Conservation (phyloP, 1,284 basidiomycete genomes). For the Ustilago esculenta region DNA sequence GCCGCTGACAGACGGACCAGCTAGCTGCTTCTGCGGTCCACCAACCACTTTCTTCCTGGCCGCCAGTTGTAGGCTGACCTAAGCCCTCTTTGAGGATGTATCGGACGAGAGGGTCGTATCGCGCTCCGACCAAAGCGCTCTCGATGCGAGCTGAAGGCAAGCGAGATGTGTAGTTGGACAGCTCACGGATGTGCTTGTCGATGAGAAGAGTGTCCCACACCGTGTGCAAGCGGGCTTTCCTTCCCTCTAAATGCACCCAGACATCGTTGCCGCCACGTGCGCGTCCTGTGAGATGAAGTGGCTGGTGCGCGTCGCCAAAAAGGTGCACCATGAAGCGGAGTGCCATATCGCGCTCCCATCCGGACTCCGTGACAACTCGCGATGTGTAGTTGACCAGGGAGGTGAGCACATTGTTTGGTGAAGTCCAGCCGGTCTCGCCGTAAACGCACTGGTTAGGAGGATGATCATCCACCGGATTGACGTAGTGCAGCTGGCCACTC, state of each 20-base stretch:
- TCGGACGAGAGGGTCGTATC: slow-evolving; percentile 88
- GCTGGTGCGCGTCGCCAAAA: slow-evolving; percentile 89
- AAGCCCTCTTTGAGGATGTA: slow-evolving; percentile 84
- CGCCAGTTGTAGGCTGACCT: slow-evolving; percentile 36
- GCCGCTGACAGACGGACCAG: slow-evolving; percentile 59
- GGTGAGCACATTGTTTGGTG: slow-evolving; percentile 35
- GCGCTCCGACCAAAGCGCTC: slow-evolving; percentile 77
- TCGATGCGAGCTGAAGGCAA: slow-evolving; percentile 77
- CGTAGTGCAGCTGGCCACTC: slow-evolving; percentile 76
- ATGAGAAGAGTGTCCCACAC: slow-evolving; percentile 86
- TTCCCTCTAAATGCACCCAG: slow-evolving; percentile 65
- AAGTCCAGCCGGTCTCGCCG: slow-evolving; percentile 79
- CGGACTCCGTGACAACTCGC: slow-evolving; percentile 34
- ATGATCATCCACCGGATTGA: slow-evolving; percentile 78
- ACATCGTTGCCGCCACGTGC: slow-evolving; percentile 83
- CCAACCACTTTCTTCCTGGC: slow-evolving; percentile 23
- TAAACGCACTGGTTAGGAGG: slow-evolving; percentile 80
- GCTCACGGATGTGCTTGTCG: slow-evolving; percentile 79
- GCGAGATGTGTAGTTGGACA: slow-evolving; percentile 78
- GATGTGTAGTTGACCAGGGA: slow-evolving; percentile 61
- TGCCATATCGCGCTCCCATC: slow-evolving; percentile 71
- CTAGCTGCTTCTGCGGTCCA: slow-evolving; percentile 34
- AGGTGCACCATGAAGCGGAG: slow-evolving; percentile 91
- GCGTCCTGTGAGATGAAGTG: slow-evolving; percentile 85
- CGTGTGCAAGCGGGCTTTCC: slow-evolving; percentile 75